Evolutionary conservation across 2,329 filamentous ascomycete genomes (phyloP), one percentile per base, ranked within the genome.

Genomic region (Hypoxylon rubiginosum): DNA sequence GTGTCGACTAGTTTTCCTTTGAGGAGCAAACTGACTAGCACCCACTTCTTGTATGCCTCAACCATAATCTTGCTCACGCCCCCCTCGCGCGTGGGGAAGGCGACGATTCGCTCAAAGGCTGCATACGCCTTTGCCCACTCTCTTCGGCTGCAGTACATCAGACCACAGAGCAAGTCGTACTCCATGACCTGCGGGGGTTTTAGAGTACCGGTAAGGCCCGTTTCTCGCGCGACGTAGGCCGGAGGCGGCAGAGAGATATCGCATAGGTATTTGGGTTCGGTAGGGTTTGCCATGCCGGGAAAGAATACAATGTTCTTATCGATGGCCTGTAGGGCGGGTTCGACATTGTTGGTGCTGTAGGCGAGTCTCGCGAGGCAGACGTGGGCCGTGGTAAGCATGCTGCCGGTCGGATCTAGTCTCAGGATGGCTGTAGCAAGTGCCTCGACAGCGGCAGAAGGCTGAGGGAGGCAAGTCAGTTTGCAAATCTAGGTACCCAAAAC

Each of bases 21-120:
- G 6, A 87, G 83, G 17, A 99, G 82, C 58, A 97, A 84, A 57
- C 89, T 88, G 9, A 94, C 85, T 15, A 99, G 81, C 8, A 97
- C 77, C 92, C 93, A 97, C 79, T 95, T 97, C 81, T 95, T 97
- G 83, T 97, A 95, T 5, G 93, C 92, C 70, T 97, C 93, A 3
- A 92, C 84, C 91, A 96, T 96, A 54, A 97, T 85, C 76, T 89
- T 90, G 78, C 91, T 95, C 11, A 88, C 83, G 36, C 88, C 84
- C 32, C 84, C 82, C 19, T 89, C 90, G 55, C 82, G 84, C 0
- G 85, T 83, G 0, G 94, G 92, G 62, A 90, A 89, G 2, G 90
- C 87, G 36, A 97, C 82, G 46, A 88, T 86, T 63, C 87, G 84
- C 71, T 89, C 87, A 26, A 94, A 83, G 30, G 89, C 88, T 39